Evolutionary conservation across 2,329 filamentous ascomycete genomes (phyloP), one percentile per base, ranked within the genome.

Genomic region (Akanthomyces dipterigenus): DNA sequence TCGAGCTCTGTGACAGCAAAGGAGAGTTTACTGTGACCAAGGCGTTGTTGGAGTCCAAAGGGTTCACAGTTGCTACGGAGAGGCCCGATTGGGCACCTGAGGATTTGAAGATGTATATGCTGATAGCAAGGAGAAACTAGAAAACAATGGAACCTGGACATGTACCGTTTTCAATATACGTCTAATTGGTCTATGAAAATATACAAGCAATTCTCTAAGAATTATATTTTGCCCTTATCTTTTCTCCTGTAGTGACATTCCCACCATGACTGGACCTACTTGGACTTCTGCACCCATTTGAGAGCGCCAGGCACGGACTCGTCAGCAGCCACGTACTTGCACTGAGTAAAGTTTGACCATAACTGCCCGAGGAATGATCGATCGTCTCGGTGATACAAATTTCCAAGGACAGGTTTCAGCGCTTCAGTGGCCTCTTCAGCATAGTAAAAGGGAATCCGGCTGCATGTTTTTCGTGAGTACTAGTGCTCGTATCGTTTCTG

Each of bases 371-470:
- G 65, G 68, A 81, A 81, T 26, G 73, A 75, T 55, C 73, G 67
- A 14, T 75, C 69, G 53, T 82, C 79, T 9, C 72, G 69, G 68
- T 76, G 76, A 72, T 86, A 86, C 59, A 80, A 74, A 34, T 79
- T 74, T 8, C 83, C 83, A 20, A 86, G 77, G n/a, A 86, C 72
- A 11, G 78, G 78, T 67, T 76, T 77, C 69, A 86, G 82, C 42
- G 82, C 80, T 62, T 79, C 74, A 11, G 82, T 84, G n/a, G 83
- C 83, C 68, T 83, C 79, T 63, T 82, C 78, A 24, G 82, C 82
- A 66, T 84, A 76, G 75, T 87, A 87, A 71, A 85, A 85, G 16
- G 83, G 83, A 50, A 86, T 85, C 40, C 74, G 72, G 28, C 75
- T 77, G 58, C 14, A n/a, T 7, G 3, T 5, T 5, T 26, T 5